Conservation (phyloP, 345 rosid species). For the Garcia nutans region DNA sequence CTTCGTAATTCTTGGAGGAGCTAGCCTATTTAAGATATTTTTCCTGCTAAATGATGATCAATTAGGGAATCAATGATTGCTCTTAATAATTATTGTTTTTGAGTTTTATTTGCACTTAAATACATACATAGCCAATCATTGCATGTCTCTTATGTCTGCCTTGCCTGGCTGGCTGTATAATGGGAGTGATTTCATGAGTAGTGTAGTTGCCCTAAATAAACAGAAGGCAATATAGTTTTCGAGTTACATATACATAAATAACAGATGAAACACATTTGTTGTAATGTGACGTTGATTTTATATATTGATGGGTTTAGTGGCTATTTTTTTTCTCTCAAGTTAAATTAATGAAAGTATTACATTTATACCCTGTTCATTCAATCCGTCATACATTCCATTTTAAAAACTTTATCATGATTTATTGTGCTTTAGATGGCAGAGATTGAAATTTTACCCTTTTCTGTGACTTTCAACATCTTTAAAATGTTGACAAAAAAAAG, state of each 20-base stretch:
- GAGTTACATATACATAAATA: no score
- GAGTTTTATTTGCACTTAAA: neutral
- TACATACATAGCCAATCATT: neutral
- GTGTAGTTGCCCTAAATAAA: neutral
- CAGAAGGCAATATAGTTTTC: neutral
- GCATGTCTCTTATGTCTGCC: no score
- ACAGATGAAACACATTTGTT: neutral
- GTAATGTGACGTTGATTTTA: no score
- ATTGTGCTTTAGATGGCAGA: neutral
- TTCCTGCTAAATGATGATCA: no score
- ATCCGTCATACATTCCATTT: no score
- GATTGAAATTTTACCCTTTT: neutral
- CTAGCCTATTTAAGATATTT: no score
- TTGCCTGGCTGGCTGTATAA: neutral
- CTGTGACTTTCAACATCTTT: neutral
- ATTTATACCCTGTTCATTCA: no score
- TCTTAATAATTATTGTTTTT: neutral
- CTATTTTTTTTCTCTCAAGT: neutral
- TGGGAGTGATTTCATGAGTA: neutral
- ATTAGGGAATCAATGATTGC: neutral
- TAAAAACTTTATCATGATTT: neutral
- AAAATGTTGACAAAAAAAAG: no score
- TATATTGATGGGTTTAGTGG: neutral
- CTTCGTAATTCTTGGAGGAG: no score
- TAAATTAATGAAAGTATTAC: neutral